Evolutionary conservation across 2,329 filamentous ascomycete genomes (phyloP), one percentile per base, ranked within the genome.

Genomic region (Pleomassaria siparia): DNA sequence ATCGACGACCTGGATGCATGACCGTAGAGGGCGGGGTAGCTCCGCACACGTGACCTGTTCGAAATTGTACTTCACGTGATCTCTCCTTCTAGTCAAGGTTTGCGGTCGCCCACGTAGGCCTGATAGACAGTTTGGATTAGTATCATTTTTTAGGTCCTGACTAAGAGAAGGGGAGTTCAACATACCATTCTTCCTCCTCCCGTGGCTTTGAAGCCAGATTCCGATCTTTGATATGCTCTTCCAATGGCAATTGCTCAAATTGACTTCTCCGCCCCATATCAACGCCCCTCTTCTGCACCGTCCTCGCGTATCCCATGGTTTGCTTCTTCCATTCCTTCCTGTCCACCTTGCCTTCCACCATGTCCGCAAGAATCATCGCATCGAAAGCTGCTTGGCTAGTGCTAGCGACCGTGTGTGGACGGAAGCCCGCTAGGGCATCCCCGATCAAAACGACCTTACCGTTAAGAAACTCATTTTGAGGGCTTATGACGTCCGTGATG

Each of bases 321-420:
- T 65, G 52, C 26, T 44, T 51, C 47, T 71, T 70, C 68, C 75
- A 76, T 40, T 67, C 53, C 4, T 56, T 49, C 36, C 62, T 49
- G 2, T 57, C 52, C 28, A 72, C 63, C 40, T 72, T 64, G 0
- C 74, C 74, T 7, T 60, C 51, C 48, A 75, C 60, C 50, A 73
- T 69, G 47, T 70, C 64, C 1, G 64, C 74, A 12, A 78, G 50
- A 4, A 62, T 63, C 53, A 74, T 56, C 3, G 72, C 72, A 54
- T 78, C 74, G 33, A 71, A 72, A 2, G 74, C 76, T 4, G 75
- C 75, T 52, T 79, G 76, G 21, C 74, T 73, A 2, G 76, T 77
- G 13, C 74, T 75, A 18, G 71, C 67, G 1, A 70, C 76, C 2
- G 74, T 69, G 49, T 79, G 76, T 5, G 77, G 76, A 36, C 77